Evolutionary conservation across 208 protist species (phyloP), one percentile per base, ranked within the genome.

Genomic region (Leishmania major): DNA sequence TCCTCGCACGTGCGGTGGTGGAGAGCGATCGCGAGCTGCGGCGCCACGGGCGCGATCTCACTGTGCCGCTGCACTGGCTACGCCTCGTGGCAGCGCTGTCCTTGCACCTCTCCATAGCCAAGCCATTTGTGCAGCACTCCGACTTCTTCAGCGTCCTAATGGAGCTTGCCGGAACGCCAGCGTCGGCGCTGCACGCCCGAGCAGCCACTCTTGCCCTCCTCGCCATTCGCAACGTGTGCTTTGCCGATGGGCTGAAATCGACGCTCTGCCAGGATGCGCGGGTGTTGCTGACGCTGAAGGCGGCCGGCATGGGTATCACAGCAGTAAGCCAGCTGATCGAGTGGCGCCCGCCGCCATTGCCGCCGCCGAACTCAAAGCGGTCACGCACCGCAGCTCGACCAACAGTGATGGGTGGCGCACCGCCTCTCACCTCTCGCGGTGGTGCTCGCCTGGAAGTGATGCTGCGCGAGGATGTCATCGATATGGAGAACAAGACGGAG

Each of bases 141-240:
- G 84, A 89, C 70, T 80, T 95, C 3, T 89, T 97, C 80, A 92
- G 87, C 17, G 88, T 94, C 1, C 53, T 97, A n/a, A 53, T 94
- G 55, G 94, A 95, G 71, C 37, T 87, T 25, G 90, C 94, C 15
- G 87, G 80, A 22, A 78, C 83, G 1, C 40, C 77, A 80, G 40
- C 62, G 19, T 79, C 79, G 5, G 81, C 62, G 31, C 25, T 60
- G 40, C 55, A 31, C 3, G 77, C 53, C 15, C 45, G 35, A 35
- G 69, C 75, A 13, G 87, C 89, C 43, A 93, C 91, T 35, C 79
- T 97, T 28, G 87, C 94, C 13, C 78, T 96, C 51, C 84, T 97
- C 19, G 81, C 79, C 1, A 67, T 97, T 35, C 94, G 94, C 25
- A 96, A 97, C 73, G 66, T 96, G 47, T 96, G 92, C 84, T 97